Percentiles rank a stretch among this genome's conserved stretches.
phyloP scores from a whole-genome alignment of 192 early-diverging fungal species.

The Obelidium mucronatum region DNA sequence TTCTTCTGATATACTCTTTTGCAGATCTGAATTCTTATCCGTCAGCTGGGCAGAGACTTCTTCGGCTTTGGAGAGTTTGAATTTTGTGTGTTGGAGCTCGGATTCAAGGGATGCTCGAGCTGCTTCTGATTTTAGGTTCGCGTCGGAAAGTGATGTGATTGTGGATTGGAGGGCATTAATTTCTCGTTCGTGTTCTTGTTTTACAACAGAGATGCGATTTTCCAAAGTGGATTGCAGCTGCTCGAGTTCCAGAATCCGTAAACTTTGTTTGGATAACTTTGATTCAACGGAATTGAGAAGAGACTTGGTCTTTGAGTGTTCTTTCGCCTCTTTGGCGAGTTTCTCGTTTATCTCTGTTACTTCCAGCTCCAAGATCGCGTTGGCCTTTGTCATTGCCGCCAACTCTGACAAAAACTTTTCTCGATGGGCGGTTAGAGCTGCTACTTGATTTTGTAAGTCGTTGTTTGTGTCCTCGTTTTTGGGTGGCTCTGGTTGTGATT shows the following conservation, averaged over 20 bases:
- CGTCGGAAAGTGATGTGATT: not conserved
- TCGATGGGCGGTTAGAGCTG: not conserved
- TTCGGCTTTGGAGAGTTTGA: not conserved
- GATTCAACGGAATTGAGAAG: not conserved
- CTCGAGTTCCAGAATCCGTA: not conserved
- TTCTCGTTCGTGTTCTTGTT: not conserved
- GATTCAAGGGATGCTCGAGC: not conserved
- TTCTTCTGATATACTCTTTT: not conserved
- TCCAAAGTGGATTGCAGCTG: slow-evolving; percentile 1
- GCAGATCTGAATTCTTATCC: not conserved
- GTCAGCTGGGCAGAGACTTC: not conserved
- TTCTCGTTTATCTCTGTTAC: slow-evolving; percentile 30
- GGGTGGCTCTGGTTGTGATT: not conserved
- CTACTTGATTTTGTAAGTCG: slow-evolving; percentile 32
- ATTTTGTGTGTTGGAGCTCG: not conserved
- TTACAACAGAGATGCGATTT: not conserved
- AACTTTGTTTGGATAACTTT: not conserved
- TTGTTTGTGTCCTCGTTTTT: no score
- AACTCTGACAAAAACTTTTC: slow-evolving; percentile 21
- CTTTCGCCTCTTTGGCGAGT: not conserved
- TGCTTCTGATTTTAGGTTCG: not conserved
- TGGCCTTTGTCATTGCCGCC: slow-evolving; percentile 31
- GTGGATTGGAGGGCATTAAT: not conserved
- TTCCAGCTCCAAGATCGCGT: slow-evolving; percentile 43
- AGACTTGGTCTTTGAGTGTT: not conserved